phyloP scores from a whole-genome alignment of 495 filamentous ascomycete species.

The Lentithecium fluviatile region DNA sequence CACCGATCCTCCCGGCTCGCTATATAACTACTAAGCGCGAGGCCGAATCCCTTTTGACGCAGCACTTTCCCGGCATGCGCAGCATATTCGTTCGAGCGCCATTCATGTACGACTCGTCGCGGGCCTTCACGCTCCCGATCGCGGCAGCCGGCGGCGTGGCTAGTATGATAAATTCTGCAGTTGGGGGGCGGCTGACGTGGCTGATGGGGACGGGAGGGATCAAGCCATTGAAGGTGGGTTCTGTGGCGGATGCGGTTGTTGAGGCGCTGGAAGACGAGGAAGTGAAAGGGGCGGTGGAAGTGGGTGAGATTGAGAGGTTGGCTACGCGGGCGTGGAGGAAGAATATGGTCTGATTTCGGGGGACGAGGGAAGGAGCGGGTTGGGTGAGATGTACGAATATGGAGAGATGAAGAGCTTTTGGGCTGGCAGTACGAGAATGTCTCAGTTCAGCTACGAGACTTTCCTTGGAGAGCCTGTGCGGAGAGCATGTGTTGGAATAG shows the following conservation, averaged over 20 bases:
- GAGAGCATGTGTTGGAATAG: too few relatives aligned
- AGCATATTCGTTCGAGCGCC: constrained; percentile 79
- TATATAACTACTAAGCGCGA: constrained; percentile 93
- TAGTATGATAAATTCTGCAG: constrained; percentile 66
- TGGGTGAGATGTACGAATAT: neutral
- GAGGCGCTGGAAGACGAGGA: constrained; percentile 43
- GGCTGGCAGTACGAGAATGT: neutral
- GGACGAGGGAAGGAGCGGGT: too few relatives aligned
- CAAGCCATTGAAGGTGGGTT: constrained; percentile 82
- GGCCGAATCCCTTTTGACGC: constrained; percentile 75
- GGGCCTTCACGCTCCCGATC: constrained; percentile 79
- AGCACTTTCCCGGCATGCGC: constrained; percentile 69
- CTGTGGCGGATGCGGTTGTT: constrained; percentile 65
- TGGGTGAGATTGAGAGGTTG: constrained; percentile 43
- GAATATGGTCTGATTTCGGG: constrained; percentile 44
- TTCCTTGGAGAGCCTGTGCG: too few relatives aligned
- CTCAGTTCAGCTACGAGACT: too few relatives aligned
- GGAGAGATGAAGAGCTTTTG: constrained; percentile 1
- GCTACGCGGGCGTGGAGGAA: constrained; percentile 45
- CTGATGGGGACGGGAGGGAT: constrained; percentile 75
- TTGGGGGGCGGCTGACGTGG: constrained; percentile 69
- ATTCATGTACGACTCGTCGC: constrained; percentile 82
- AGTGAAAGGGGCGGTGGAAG: constrained; percentile 43
- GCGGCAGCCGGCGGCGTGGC: constrained; percentile 69
- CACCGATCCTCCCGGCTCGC: constrained; percentile 74